Evolutionary conservation across 2,329 filamentous ascomycete species (phyloP).

Genomic region (Aspergillus pseudoterreus): DNA sequence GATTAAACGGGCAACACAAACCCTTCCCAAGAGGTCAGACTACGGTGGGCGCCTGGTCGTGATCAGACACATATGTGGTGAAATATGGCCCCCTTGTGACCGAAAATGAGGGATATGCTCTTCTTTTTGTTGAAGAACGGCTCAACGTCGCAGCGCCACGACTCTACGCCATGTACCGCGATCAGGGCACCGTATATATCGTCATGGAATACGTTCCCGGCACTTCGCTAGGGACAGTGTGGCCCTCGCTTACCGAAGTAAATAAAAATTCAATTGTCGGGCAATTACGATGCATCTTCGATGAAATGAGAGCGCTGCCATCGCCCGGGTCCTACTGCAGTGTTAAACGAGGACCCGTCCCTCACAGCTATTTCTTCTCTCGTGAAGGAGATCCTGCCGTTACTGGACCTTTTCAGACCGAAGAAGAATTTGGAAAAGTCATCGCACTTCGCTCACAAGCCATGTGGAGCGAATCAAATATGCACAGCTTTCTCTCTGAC

Average conservation of each 20-base stretch:
- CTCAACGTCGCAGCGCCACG: no score
- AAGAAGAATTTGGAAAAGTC: constrained; percentile 18
- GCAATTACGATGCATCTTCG: not conserved
- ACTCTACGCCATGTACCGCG: no score
- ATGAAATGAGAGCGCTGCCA: constrained; percentile 16
- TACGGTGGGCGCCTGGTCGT: not conserved
- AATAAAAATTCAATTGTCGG: no score
- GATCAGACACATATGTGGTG: no score
- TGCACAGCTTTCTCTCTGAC: constrained; percentile 16
- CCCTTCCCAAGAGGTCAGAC: constrained; percentile 17
- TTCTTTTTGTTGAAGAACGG: no score
- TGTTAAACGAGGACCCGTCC: constrained; percentile 16
- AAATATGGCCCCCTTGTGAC: no score
- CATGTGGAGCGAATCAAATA: constrained; percentile 12
- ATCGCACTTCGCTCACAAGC: constrained; percentile 15
- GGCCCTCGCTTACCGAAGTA: no score
- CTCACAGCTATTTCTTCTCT: constrained; percentile 20
- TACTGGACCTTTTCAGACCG: constrained; percentile 16
- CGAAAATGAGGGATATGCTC: no score
- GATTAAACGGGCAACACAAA: constrained; percentile 13
- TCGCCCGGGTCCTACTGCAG: constrained; percentile 20
- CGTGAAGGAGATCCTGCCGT: constrained; percentile 11
- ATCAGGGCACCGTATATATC: no score
- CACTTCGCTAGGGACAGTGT: no score
- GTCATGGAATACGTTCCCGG: no score